Evolutionary conservation across 1,284 basidiomycete species (phyloP), one percentile per base, ranked within the genome.

Genomic region (Amylostereum areolatum): DNA sequence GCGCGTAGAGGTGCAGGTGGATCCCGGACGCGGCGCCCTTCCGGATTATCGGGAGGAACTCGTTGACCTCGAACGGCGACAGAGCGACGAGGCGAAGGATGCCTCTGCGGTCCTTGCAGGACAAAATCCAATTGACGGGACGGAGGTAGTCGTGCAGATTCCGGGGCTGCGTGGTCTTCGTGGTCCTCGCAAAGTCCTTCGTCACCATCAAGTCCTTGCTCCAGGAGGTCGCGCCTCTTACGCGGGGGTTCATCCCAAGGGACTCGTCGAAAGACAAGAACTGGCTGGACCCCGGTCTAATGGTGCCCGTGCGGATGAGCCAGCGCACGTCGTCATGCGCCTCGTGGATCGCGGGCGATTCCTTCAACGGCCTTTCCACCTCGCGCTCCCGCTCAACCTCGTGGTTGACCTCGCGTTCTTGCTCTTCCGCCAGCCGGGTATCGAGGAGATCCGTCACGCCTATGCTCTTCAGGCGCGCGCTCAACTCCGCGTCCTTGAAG

Each of bases 61-160:
- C 47, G 43, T 78, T 66, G 37, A 57, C 72, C 50, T 80, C 77
- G 46, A 58, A 66, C 0, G 77, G 74, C 52, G 78, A 79, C 45
- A 77, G 45, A 12, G 70, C 52, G 29, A 80, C 64, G 0, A 73
- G 41, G 10, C 25, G 18, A 8, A 28, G 53, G 2, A 59, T 50
- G 0, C 41, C 40, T 12, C 33, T 42, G 31, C 34, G 29, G 4
- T 18, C 18, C 18, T 18, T 18, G 18, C 45, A 51, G 0, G 71
- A 68, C 12, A 73, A 36, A 29, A 78, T 57, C 77, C 77, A 75
- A 40, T 71, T 63, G 12, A 76, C 66, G 0, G 72, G 69, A n/a
- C 70, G 69, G 36, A 73, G 52, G 50, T 69, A 75, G 27, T 70
- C 64, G 32, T 58, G 43, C 6, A 52, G 12, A 3, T 10, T 6